Evolutionary conservation across 2,329 filamentous ascomycete species (phyloP).

Genomic region (Colletotrichum neosansevieriae): DNA sequence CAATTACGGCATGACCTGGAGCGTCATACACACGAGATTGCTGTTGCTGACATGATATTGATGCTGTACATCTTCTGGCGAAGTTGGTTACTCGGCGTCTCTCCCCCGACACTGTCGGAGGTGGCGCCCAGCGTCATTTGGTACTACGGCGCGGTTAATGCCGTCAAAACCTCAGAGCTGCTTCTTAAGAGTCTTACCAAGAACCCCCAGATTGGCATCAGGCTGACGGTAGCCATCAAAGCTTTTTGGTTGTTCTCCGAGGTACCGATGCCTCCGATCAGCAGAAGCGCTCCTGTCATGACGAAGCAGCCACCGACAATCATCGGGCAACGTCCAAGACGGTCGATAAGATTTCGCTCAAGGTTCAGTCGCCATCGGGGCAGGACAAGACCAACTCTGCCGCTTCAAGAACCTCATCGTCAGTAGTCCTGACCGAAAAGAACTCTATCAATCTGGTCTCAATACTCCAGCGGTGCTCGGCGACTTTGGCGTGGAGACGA

Average conservation of each 20-base stretch:
- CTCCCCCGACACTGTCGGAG: slow-evolving; percentile 47
- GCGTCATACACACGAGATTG: slow-evolving; percentile 47
- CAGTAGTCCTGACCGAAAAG: neutral
- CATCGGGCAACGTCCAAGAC: slow-evolving; percentile 47
- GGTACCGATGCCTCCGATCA: slow-evolving; percentile 49
- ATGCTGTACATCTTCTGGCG: slow-evolving; percentile 50
- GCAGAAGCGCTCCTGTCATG: slow-evolving; percentile 46
- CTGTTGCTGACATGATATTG: slow-evolving; percentile 48
- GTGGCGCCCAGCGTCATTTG: slow-evolving; percentile 40
- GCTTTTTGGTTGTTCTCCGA: slow-evolving; percentile 41
- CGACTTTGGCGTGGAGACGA: neutral
- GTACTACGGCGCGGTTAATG: neutral
- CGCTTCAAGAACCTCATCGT: slow-evolving; percentile 15
- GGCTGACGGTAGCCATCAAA: slow-evolving; percentile 44
- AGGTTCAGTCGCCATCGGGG: slow-evolving; percentile 9
- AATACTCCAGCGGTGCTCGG: slow-evolving; percentile 6
- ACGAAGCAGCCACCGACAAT: slow-evolving; percentile 45
- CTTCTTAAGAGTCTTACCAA: slow-evolving; percentile 12
- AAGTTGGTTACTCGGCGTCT: slow-evolving; percentile 54
- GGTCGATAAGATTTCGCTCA: slow-evolving; percentile 45
- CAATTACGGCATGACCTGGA: slow-evolving; percentile 48
- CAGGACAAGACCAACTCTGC: slow-evolving; percentile 15
- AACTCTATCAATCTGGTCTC: slow-evolving; percentile 2
- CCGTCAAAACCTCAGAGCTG: neutral
- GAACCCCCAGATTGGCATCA: slow-evolving; percentile 47